A percentile compares a stretch with the other conserved stretches of the same genome.
Evolutionary conservation across 1,284 basidiomycete species (phyloP).

Genomic region (Rugosomyces carneus): DNA sequence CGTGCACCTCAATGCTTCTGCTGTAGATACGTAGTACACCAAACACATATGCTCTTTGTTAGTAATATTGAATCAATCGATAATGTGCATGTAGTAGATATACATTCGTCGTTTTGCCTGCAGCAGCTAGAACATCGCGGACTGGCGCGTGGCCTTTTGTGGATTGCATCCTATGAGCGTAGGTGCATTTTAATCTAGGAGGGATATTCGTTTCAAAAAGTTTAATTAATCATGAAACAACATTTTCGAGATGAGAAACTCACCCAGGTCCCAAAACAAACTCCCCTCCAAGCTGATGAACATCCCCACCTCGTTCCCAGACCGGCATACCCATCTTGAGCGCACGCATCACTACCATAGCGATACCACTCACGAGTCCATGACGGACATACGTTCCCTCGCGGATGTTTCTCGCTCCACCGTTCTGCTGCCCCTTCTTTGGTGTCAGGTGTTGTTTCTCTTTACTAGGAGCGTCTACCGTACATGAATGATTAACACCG

Average conservation of each 20-base stretch:
- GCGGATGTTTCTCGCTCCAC: conserved; percentile 35
- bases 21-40: too few species aligned
- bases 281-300: conserved; percentile 80
- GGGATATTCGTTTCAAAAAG: not conserved
- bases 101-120: too few species aligned
- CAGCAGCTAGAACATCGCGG: conserved; percentile 54
- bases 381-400: conserved; percentile 54
- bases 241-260: too few species aligned
- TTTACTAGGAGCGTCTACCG: too few species aligned
- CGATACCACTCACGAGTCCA: conserved; percentile 56
- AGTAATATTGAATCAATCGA: too few species aligned
- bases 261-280: conserved; percentile 80
- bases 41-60: too few species aligned
- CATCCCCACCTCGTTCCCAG: conserved; percentile 74
- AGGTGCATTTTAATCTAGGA: conserved; percentile 48
- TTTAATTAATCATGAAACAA: too few species aligned
- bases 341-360: conserved; percentile 64
- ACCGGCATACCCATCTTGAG: conserved; percentile 69
- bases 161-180: conserved; percentile 69
- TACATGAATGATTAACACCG: too few species aligned
- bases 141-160: conserved; percentile 69
- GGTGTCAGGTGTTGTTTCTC: too few species aligned
- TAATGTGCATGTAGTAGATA: too few species aligned
- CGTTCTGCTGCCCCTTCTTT: not conserved
- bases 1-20: too few species aligned